Base-by-base conservation (phyloP, 305 asterid genomes). In the Petunia hybrid region DNA sequence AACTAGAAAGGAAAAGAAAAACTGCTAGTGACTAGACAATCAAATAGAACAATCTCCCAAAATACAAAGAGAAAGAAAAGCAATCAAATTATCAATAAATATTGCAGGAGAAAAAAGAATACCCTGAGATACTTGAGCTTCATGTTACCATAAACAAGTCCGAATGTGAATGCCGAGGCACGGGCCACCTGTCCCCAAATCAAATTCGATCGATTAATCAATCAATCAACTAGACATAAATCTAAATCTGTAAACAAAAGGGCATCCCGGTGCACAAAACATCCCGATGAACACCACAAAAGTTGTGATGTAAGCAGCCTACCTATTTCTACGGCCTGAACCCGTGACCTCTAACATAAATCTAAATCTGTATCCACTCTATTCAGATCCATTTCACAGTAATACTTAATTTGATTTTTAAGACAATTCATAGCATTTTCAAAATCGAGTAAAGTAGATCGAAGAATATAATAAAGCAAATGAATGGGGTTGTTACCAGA, bases 51-150 rank as follows among this genome's bases (percentile, higher is more conserved):
- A 61, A 61, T 31, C 8, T 8, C 5, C 14, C 55, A 43, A 53
- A 65, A 8, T 12, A 31, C 40, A 40, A 16, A 31, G 22, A 22
- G 16, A 61, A 42, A 2, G 6, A 13, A 42, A 14, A 22, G 31
- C 31, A 22, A 22, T 22, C 31, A 36, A 45, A 71, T 45, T 22
- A 66, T 1, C n/a, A 59, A 61, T 51, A 61, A 46, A 22, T 48
- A 57, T 51, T 6, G n/a, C 31, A 22, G 55, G 48, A 71, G 13
- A 53, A 13, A 63, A 39, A 53, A 38, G 1, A 80, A 65, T 88
- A 93, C 99, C 97, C 87, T 89, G 53, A 95, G 93, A 88, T 84
- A 53, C 85, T 95, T 95, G 16, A 95, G 94, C 86, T 95, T 95
- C 10, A 92, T 85, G 82, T 81, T 90, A 2, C 97, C 99, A 45